These are phyloP conservation scores for Moricandia arvensis DNA, from an alignment of 345 rosid species.

Conservation along the genomic window DNA sequence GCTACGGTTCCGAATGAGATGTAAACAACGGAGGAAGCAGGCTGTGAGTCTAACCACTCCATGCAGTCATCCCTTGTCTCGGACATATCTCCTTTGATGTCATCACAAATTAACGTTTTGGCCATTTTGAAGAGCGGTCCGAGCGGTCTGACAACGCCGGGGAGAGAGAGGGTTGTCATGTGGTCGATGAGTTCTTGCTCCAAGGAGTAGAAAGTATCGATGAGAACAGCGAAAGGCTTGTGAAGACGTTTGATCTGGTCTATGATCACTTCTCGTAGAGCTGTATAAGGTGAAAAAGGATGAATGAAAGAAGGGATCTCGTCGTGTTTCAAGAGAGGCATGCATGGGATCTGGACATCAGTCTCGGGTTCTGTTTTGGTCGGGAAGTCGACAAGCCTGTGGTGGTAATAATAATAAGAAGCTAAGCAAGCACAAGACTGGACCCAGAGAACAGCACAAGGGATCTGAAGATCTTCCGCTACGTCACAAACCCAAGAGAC, in stretches of 20 bases:
- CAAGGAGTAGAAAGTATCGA: conserved; percentile 74
- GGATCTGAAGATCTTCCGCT: conserved; percentile 62
- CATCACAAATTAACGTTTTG: conserved; percentile 20
- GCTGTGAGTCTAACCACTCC: conserved; percentile 75
- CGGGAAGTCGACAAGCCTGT: conserved; percentile 57
- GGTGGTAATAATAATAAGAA: conserved; percentile 60
- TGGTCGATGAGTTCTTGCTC: conserved; percentile 63
- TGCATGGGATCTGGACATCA: conserved; percentile 65
- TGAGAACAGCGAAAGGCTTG: conserved; percentile 64
- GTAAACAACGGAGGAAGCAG: conserved; percentile 67
- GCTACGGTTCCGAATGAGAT: conserved; percentile 76
- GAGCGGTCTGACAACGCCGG: conserved; percentile 39
- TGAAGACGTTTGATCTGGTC: conserved; percentile 59
- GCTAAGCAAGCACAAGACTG: conserved; percentile 83
- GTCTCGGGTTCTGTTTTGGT: conserved; percentile 46
- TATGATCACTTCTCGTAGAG: conserved; percentile 50
- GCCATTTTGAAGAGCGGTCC: conserved; percentile 60
- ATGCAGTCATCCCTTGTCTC: conserved; percentile 59
- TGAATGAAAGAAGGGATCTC: conserved; percentile 80
- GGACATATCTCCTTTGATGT: conserved; percentile 47
- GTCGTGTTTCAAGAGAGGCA: conserved; percentile 69
- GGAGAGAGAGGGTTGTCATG: conserved; percentile 54
- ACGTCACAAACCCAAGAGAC: conserved; percentile 86
- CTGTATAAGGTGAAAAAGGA: conserved; percentile 50
- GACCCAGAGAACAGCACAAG: conserved; percentile 90